Conservation (phyloP, 2,329 filamentous ascomycete species). For the Zymoseptoria tritici region DNA sequence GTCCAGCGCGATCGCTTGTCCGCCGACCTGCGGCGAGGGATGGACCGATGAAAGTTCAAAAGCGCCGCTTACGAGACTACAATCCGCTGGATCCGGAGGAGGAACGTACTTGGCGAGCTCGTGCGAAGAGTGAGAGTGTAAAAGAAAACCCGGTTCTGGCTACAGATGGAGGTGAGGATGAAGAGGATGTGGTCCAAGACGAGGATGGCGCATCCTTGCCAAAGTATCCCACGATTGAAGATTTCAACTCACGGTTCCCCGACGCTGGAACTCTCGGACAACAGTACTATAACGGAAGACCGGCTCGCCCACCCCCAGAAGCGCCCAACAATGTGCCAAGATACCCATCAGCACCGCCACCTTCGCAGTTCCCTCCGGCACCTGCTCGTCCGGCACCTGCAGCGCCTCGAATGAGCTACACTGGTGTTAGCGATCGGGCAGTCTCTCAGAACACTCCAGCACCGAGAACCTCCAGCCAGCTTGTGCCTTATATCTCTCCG, state of each 20-base stretch:
- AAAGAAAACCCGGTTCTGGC: conserved; percentile 18
- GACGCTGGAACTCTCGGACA: conserved; percentile 56
- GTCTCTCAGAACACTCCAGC: conserved; percentile 29
- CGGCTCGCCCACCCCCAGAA: conserved; percentile 29
- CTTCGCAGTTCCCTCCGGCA: conserved; percentile 35
- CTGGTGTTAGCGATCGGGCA: conserved; percentile 61
- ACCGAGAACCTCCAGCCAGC: conserved; percentile 30
- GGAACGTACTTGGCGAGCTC: conserved; percentile 71
- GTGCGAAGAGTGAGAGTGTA: conserved; percentile 60
- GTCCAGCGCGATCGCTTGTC: conserved; percentile 43
- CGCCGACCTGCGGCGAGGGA: conserved; percentile 44
- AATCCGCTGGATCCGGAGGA: conserved; percentile 75
- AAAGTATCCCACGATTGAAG: conserved; percentile 50
- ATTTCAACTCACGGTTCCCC: conserved; percentile 76
- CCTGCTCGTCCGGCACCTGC: conserved; percentile 54
- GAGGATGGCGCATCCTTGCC: conserved; percentile 9
- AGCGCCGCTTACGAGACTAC: conserved; percentile 50
- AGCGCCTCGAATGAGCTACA: conserved; percentile 62
- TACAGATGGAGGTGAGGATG: conserved; percentile 37
- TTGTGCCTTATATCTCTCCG: conserved; percentile 40
- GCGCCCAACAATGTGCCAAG: conserved; percentile 21
- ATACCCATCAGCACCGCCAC: conserved; percentile 27
- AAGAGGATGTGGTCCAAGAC: conserved; percentile 27
- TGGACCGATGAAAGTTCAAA: conserved; percentile 46
- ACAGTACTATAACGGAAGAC: conserved; percentile 41